Evolutionary conservation across 148 eudicot species (phyloP).

Genomic region (Pharnaceum exiguum): DNA sequence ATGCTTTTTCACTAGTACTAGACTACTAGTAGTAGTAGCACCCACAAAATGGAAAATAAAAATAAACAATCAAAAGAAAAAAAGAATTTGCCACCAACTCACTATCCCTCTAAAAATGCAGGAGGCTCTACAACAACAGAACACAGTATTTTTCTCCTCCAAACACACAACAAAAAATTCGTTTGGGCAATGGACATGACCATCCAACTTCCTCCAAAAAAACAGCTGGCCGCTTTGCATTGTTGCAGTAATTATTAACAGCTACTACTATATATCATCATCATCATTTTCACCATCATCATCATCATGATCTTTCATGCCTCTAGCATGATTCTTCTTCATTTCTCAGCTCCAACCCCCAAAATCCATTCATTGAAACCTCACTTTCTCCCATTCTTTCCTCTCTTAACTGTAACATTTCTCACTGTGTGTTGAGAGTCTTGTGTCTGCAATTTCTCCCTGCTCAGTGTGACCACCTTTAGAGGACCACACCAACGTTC

Average conservation of each 20-base stretch:
- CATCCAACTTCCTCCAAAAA: background rate
- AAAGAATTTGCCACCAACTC: background rate
- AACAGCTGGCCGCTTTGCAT: constrained; percentile 22
- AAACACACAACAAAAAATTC: background rate
- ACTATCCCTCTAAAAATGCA: background rate
- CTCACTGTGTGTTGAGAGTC: constrained; percentile 9
- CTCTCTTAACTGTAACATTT: constrained; percentile 19
- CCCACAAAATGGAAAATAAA: background rate
- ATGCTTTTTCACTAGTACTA: constrained; percentile 4
- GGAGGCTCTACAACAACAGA: constrained; percentile 5
- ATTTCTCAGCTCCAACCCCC: constrained; percentile 1
- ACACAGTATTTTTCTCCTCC: background rate
- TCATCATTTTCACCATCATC: too few species aligned
- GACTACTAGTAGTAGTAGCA: background rate
- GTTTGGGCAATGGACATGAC: constrained; percentile 11
- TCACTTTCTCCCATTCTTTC: constrained; percentile 9
- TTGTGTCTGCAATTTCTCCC: constrained; percentile 6
- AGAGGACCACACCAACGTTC: constrained; percentile 34
- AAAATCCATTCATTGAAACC: constrained; percentile 10
- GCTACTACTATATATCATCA: constrained; percentile 1
- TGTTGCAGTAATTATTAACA: constrained; percentile 7
- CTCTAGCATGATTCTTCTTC: constrained; percentile 25
- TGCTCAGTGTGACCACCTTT: background rate
- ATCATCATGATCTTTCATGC: too few species aligned
- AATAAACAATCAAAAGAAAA: background rate